Base-by-base conservation (phyloP, 441 rosid species). In the Croton laevigatus region DNA sequence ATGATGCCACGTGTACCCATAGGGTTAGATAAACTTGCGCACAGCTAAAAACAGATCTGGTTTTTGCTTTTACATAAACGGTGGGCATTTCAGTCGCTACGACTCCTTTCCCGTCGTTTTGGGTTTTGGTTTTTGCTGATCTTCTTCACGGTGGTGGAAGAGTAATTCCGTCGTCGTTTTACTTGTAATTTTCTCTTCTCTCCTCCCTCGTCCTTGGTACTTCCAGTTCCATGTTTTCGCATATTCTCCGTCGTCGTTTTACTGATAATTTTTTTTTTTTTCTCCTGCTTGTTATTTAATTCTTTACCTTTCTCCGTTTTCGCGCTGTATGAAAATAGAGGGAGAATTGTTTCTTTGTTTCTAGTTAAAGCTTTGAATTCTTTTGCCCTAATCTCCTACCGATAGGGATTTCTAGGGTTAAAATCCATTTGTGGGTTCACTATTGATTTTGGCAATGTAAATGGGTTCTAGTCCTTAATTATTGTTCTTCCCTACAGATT, bases 191-290 rank as follows among this genome's bases (percentile, higher is more conserved):
- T 38, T 66, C 22, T 32, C 54, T n/a, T 11, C 62, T 42, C 44
- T 32, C 17, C 38, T 57, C 57, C 23, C 20, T 13, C 42, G 16
- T 51, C 46, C 66, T 40, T 14, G 19, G 9, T 36, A 7, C 27
- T 61, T 23, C 12, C 36, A 7, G 14, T 61, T 23, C 27, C 60
- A 12, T 58, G n/a, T 27, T 10, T 27, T 58, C 36, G 23, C 68
- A 37, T 48, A 63, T 62, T 36, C 62, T 74, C 77, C 77, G 77
- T 74, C 73, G 77, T 74, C 77, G 77, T 74, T 74, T 74, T 46
- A 48, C 49, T 42, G 32, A 27, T 27, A 27, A 1, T 1, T 27
- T 27, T 27, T 23, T 49, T 49, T 49, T 49, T 49, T n/a, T 42
- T 8, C 8, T 32, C 44, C 3, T 20, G 19, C 17, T 20, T 19